Percentiles rank a stretch among this genome's conserved stretches.
Conservation (phyloP, 2,329 filamentous ascomycete species). For the Nemania sp. region DNA sequence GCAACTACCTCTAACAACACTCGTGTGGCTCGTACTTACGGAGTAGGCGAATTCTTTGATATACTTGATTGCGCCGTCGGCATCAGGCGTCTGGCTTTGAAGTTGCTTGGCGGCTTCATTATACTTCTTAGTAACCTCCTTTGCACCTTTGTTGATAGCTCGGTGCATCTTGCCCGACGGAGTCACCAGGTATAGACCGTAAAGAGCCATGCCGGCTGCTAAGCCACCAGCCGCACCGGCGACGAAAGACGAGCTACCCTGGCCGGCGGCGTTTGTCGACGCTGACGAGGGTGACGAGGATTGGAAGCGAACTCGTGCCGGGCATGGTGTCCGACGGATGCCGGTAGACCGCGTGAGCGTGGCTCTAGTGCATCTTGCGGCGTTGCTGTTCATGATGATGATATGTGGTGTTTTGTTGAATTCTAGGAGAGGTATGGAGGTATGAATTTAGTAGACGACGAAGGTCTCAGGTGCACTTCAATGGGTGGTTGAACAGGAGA, state of each 20-base stretch:
- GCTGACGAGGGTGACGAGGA: slow-evolving; percentile 43
- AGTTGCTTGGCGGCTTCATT: slow-evolving; percentile 63
- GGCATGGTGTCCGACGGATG: slow-evolving; percentile 20
- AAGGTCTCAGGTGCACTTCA: not conserved
- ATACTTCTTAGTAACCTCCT: slow-evolving; percentile 64
- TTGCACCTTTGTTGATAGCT: slow-evolving; percentile 52
- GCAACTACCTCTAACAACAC: not conserved
- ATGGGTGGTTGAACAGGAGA: not conserved
- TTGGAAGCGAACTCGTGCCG: slow-evolving; percentile 46
- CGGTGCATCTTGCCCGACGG: slow-evolving; percentile 48
- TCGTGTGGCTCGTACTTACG: not conserved
- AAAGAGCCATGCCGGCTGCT: slow-evolving; percentile 49
- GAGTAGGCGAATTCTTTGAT: slow-evolving; percentile 68
- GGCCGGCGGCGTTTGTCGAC: slow-evolving; percentile 22
- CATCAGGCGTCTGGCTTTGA: slow-evolving; percentile 64
- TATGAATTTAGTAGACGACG: not conserved
- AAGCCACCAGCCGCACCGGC: slow-evolving; percentile 51
- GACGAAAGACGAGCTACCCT: slow-evolving; percentile 42
- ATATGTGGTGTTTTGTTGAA: not conserved
- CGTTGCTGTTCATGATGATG: slow-evolving; percentile 27
- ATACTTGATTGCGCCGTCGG: slow-evolving; percentile 68
- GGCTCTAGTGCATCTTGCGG: slow-evolving; percentile 19
- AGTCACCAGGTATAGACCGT: slow-evolving; percentile 50
- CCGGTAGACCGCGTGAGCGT: slow-evolving; percentile 22
- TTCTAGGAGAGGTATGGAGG: not conserved